These are phyloP conservation scores for Tricholoma sp. DNA, from an alignment of 768 basidiomycete species.

Conservation along the genomic window DNA sequence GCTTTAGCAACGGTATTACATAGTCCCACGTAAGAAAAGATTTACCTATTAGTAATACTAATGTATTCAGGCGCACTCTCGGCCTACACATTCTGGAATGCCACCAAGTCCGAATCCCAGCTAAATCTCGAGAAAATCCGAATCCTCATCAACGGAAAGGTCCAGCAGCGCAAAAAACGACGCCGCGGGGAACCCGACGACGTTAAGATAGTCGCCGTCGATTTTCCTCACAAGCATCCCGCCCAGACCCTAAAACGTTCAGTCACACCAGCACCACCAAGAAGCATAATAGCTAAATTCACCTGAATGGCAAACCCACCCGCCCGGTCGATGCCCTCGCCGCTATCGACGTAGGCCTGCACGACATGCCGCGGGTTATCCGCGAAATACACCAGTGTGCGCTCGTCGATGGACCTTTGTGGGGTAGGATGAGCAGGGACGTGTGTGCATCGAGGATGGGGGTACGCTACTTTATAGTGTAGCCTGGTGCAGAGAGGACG, in stretches of 20 bases:
- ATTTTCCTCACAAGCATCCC: constrained; percentile 78
- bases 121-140: constrained; percentile 58
- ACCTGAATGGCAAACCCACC: constrained; percentile 96
- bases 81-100: too few relatives aligned
- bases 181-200: constrained; percentile 88
- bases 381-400: constrained; percentile 72
- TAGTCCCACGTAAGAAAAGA: too few relatives aligned
- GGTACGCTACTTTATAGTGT: constrained; percentile 56
- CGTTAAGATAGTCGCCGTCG: constrained; percentile 87
- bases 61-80: too few relatives aligned
- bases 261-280: background rate
- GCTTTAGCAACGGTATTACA: too few relatives aligned
- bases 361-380: constrained; percentile 57
- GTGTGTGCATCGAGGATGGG: constrained; percentile 1
- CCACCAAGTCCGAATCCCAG: too few relatives aligned
- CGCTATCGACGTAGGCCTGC: constrained; percentile 77
- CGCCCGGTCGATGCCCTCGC: constrained; percentile 83
- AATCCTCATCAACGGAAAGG: constrained; percentile 66
- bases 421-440: background rate
- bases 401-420: constrained; percentile 76
- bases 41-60: too few relatives aligned
- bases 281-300: constrained; percentile 12
- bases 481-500: constrained; percentile 70
- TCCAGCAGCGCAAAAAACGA: constrained; percentile 78
- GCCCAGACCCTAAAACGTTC: constrained; percentile 60